Percentiles rank a stretch among this genome's conserved stretches.
Evolutionary conservation across 306 rosid species (phyloP).

Genomic region (Vigna trinervia): DNA sequence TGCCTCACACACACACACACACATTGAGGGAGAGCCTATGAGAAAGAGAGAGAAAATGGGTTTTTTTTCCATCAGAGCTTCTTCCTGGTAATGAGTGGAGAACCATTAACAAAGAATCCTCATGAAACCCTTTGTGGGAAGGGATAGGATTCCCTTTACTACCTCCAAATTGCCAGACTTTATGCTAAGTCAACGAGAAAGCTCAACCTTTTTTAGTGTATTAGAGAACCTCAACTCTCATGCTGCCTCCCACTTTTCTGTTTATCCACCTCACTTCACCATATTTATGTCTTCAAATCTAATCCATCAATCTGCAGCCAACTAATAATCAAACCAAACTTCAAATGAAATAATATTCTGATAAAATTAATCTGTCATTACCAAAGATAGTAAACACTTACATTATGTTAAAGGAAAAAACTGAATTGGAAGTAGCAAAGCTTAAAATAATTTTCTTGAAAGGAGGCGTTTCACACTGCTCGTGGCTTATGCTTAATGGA

Average conservation of each 20-base stretch:
- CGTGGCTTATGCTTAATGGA: conserved; percentile 3
- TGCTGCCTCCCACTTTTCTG: conserved; percentile 71
- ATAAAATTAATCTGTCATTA: too few relatives aligned
- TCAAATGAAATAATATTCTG: too few relatives aligned
- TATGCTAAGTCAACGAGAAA: conserved; percentile 87
- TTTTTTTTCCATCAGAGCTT: conserved; percentile 44
- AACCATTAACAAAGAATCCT: conserved; percentile 65
- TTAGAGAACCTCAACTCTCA: conserved; percentile 67
- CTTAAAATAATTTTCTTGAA: neutral
- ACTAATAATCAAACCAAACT: neutral
- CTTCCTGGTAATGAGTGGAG: conserved; percentile 70
- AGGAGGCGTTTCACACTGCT: neutral
- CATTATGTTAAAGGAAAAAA: too few relatives aligned
- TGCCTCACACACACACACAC: conserved; percentile 49
- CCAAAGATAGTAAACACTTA: too few relatives aligned
- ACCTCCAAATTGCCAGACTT: conserved; percentile 79
- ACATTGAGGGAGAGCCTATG: conserved; percentile 37
- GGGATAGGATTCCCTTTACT: conserved; percentile 78
- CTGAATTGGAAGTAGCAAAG: conserved; percentile 1
- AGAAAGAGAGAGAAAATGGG: conserved; percentile 15
- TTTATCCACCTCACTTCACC: conserved; percentile 41
- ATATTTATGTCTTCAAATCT: conserved; percentile 23
- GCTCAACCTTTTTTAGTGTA: conserved; percentile 55
- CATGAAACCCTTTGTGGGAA: conserved; percentile 61
- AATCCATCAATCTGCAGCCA: neutral